Conservation (phyloP, 202 grass and related monocot genomes). For the Bolboschoenoplectus hybrid region DNA sequence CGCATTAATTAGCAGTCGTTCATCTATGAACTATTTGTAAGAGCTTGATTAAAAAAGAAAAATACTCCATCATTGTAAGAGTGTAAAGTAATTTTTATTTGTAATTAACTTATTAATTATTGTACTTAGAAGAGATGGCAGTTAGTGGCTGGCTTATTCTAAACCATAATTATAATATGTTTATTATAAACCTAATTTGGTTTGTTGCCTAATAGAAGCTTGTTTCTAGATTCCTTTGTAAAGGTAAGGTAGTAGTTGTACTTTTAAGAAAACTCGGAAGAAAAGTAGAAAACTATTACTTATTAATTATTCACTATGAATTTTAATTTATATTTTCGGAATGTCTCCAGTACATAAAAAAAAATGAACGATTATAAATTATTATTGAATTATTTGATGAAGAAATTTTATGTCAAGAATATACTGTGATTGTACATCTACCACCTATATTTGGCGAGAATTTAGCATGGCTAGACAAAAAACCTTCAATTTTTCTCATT, state of each 20-base stretch:
- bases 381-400: not conserved
- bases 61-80: not conserved
- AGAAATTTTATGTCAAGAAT: not conserved
- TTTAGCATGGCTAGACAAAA: not conserved
- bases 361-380: too few species aligned
- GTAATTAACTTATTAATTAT: not conserved
- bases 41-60: not conserved
- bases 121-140: not conserved
- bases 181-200: not conserved
- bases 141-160: slow-evolving; percentile 10
- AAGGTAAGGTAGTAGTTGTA: not conserved
- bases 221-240: not conserved
- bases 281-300: too few species aligned
- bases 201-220: slow-evolving; percentile 1
- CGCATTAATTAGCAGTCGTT: not conserved
- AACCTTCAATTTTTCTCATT: not conserved
- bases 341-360: too few species aligned
- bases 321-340: too few species aligned
- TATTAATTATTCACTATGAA: not conserved
- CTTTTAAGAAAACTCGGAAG: not conserved
- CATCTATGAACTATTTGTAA: not conserved
- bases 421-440: not conserved
- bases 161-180: not conserved
- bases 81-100: not conserved
- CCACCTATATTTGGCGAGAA: not conserved